Base-by-base conservation (phyloP, 176 grass and related monocot species). In the Panicum miliaceum region DNA sequence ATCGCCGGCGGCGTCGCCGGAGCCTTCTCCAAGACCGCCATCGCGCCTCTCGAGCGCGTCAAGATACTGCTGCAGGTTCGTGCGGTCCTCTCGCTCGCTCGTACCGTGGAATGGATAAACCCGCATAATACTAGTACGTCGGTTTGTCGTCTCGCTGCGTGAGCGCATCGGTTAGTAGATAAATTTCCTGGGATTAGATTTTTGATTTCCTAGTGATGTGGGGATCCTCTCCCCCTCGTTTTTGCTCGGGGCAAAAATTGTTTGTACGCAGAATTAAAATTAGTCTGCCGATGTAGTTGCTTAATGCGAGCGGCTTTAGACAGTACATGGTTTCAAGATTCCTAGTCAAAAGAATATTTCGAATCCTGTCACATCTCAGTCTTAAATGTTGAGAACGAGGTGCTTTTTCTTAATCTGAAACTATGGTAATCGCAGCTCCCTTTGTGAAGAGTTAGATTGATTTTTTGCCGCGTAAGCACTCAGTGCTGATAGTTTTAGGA, bases 11-110 rank as follows among this genome's bases (percentile, higher is more conserved):
- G 95, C 34, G 90, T 92, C 14, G 95, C 95, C 22, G 95, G 95
- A 5, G 95, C 92, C 18, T 93, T 97, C 85, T 94, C 95, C 41
- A 97, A 97, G 77, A 97, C 95, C 4, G 89, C 95, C 40, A 93
- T 97, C 38, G 95, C 95, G 78, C 95, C 95, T 25, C 77, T 98
- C 71, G 95, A 98, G 84, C 95, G 95, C 19, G 76, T 98, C 68
- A 98, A 98, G 87, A 98, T 98, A 62, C 32, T 98, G 73, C 54
- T 95, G 82, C 95, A 98, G 92, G 95, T 98, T 84, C 83, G 78
- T 82, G 50, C 11, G 53, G 16, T 18, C 22, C 64, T 84, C 27
- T 75, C 38, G 22, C 0, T n/a, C n/a, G n/a, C 46, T 43, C 27
- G 15, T 66, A 4, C 14, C n/a, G 22, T 63, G 14, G 52, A 47